These are phyloP conservation scores for Chlamydomonas sphaeroides DNA, from an alignment of 139 green algal species.

Conservation along the genomic window DNA sequence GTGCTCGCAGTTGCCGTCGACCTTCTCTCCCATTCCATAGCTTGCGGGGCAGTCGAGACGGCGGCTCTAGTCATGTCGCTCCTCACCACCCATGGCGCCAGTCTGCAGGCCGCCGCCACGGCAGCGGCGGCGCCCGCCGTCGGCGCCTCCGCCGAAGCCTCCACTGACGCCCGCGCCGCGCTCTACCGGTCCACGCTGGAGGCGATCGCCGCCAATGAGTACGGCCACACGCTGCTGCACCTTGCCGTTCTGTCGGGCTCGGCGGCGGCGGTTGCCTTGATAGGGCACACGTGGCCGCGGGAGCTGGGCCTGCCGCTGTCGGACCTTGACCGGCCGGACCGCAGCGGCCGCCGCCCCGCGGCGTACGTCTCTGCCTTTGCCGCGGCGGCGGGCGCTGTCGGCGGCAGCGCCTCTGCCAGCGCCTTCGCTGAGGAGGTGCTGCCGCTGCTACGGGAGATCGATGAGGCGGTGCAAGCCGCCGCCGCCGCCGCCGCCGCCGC, in stretches of 20 bases:
- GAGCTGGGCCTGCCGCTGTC: not conserved
- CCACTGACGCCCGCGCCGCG: not conserved
- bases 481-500: too few relatives aligned
- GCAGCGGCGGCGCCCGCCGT: not conserved
- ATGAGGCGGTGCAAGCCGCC: not conserved
- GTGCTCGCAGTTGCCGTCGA: conserved; percentile 2
- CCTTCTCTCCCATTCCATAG: not conserved
- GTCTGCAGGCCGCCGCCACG: not conserved
- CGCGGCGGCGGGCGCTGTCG: not conserved
- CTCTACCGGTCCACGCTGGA: conserved; percentile 6
- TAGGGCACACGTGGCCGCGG: not conserved
- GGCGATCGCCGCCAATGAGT: not conserved
- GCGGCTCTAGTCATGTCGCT: not conserved
- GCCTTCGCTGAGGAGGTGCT: too few relatives aligned
- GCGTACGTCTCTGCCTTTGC: not conserved
- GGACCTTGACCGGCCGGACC: conserved; percentile 5
- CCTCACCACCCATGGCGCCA: not conserved
- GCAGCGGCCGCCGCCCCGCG: not conserved
- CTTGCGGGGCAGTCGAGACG: not conserved
- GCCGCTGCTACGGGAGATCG: too few relatives aligned
- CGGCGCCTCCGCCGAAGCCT: too few relatives aligned
- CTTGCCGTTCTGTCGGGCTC: conserved; percentile 9
- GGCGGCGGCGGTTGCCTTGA: conserved; percentile 6
- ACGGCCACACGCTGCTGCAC: conserved; percentile 19
- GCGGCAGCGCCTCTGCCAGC: not conserved